A percentile compares a stretch with the other conserved stretches of the same genome.
These are phyloP conservation scores for Verbena officinalis DNA, from an alignment of 257 asterid genomes.

Conservation along the genomic window DNA sequence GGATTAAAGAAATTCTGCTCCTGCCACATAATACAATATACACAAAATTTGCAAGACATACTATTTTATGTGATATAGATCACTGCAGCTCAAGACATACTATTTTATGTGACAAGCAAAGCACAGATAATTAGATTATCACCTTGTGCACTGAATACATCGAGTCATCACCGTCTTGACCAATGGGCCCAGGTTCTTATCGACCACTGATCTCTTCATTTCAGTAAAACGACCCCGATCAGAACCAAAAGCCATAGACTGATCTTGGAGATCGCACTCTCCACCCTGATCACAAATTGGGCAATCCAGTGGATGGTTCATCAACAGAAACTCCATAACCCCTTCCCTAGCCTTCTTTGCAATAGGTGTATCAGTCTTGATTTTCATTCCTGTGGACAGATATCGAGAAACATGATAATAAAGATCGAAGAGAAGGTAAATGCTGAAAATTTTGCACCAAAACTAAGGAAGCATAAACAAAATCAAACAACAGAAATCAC, in stretches of 20 bases:
- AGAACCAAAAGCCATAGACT: constrained; percentile 97
- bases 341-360: constrained; percentile 99
- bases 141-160: constrained; percentile 95
- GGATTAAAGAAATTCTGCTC: neutral
- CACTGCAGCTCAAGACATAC: constrained; percentile 13
- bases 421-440: neutral
- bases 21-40: constrained; percentile 1
- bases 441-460: constrained; percentile 11
- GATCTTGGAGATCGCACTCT: constrained; percentile 97
- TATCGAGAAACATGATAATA: neutral
- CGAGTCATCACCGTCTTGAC: constrained; percentile 98
- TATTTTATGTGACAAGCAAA: neutral
- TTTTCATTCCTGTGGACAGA: constrained; percentile 77
- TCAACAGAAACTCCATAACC: constrained; percentile 93
- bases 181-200: constrained; percentile 94
- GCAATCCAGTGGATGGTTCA: constrained; percentile 97
- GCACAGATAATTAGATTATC: constrained; percentile 14
- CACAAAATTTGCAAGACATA: neutral
- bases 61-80: neutral
- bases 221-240: constrained; percentile 98
- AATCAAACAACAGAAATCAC: neutral
- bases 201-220: constrained; percentile 90
- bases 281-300: constrained; percentile 99
- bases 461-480: neutral
- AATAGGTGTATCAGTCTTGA: constrained; percentile 88